Conservation (phyloP, 2,329 filamentous ascomycete genomes). For the Acephala macrosclerotiorum region DNA sequence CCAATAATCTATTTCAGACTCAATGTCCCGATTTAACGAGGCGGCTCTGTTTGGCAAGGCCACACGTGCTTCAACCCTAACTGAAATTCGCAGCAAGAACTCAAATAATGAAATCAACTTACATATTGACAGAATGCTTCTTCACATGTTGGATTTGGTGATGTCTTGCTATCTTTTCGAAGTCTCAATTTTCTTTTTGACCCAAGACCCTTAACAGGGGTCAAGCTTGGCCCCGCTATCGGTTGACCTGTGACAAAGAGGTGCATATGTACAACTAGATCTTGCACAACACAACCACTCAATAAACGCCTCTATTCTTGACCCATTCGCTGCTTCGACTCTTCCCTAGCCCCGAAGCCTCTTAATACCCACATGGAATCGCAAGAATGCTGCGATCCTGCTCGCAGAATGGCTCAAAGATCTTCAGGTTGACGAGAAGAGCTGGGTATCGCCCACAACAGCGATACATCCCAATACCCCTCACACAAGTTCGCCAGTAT, state of each 20-base stretch:
- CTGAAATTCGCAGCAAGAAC: neutral
- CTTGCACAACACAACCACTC: conserved; percentile 2
- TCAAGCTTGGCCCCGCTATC: conserved; percentile 15
- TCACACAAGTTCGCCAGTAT: conserved; percentile 23
- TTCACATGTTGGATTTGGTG: neutral
- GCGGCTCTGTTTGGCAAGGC: neutral
- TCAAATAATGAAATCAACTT: neutral
- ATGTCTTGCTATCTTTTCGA: neutral
- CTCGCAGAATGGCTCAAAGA: conserved; percentile 43
- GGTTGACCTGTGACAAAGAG: conserved; percentile 17
- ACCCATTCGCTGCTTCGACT: neutral
- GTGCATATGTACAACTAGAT: conserved; percentile 13
- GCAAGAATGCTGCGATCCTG: conserved; percentile 45
- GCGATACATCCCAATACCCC: conserved; percentile 7
- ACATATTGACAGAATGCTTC: neutral
- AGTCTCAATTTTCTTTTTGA: conserved; percentile 6
- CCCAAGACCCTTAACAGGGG: neutral
- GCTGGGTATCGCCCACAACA: conserved; percentile 26
- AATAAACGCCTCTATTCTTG: neutral
- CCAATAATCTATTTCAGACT: conserved; percentile 16
- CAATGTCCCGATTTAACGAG: conserved; percentile 1
- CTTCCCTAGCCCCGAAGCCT: conserved; percentile 7
- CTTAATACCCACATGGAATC: conserved; percentile 41
- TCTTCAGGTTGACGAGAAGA: conserved; percentile 38
- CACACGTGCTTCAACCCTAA: conserved; percentile 8